Base-by-base conservation (phyloP, 2,329 filamentous ascomycete species). In the Seiridium unicorne region DNA sequence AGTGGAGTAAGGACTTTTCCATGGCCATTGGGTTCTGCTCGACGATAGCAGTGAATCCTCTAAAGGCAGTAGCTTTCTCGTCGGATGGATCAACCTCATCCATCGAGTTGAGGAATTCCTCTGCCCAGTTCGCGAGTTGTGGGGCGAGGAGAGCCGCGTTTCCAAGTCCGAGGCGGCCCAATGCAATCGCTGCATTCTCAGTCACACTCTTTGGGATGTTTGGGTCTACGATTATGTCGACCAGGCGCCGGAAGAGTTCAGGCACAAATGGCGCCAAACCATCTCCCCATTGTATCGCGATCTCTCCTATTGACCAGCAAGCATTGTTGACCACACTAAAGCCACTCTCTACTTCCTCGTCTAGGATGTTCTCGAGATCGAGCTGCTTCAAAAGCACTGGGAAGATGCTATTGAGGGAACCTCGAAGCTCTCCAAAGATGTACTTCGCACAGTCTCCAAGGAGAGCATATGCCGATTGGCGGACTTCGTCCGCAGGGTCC, bases 251-350 rank as follows among this genome's bases (percentile, higher is more conserved):
- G 61, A 96, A 87, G 13, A 99, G 79, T 63, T 90, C 85, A 31
- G 91, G 87, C 8, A 93, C 84, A 72, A 90, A 97, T 1, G 89
- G 89, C 1, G 83, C 83, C 86, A 97, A 91, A 58, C 84, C 86
- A 63, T 88, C 86, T 65, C 88, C 86, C 72, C 91, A 84, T 62
- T 92, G 88, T 74, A 97, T 88, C 13, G 93, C 87, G 63, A 98
- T 95, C 78, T 99, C 95, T 47, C 95, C 95, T 32, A 88, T 89
- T 5, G 93, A 96, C 95, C 95, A 99, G 78, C 94, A 98, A 31
- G 95, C 94, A 72, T 99, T 99, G 83, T 98, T 99, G 61, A 98
- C 88, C 36, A 98, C 93, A 62, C 93, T 92, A 73, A 97, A 97
- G 11, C 88, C 89, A 18, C 86, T 90, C 64, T 96, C 92, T 51